Conservation (phyloP, 371 early-diverging fungal genomes). For the Saksenaea vasiformis region DNA sequence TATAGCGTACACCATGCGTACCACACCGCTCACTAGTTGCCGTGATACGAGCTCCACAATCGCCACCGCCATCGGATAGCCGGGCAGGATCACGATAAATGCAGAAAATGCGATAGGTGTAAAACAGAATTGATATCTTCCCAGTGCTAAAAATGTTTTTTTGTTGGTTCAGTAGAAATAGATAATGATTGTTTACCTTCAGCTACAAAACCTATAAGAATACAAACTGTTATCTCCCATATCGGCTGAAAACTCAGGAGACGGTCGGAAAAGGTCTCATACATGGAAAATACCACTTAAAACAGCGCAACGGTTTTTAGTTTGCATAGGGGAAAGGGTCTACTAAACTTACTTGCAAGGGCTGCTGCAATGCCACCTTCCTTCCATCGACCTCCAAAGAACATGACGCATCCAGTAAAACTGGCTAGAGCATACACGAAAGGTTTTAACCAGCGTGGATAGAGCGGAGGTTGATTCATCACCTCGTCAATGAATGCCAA, state of each 20-base stretch:
- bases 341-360: constrained; percentile 39
- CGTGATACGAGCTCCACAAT: constrained; percentile 84
- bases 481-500: constrained; percentile 52
- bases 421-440: constrained; percentile 51
- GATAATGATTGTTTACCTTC: constrained; percentile 28
- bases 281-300: constrained; percentile 42
- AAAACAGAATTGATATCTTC: constrained; percentile 43
- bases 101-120: constrained; percentile 52
- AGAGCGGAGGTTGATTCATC: constrained; percentile 40
- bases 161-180: neutral
- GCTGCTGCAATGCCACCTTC: constrained; percentile 46
- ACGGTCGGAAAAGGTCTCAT: constrained; percentile 43
- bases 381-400: constrained; percentile 45
- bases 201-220: constrained; percentile 69
- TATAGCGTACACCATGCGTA: constrained; percentile 79
- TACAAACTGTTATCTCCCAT: constrained; percentile 72
- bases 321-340: neutral
- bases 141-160: constrained; percentile 19
- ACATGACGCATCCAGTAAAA: constrained; percentile 52
- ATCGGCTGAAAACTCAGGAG: constrained; percentile 51
- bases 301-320: constrained; percentile 1
- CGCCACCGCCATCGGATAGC: constrained; percentile 71
- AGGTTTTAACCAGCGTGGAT: constrained; percentile 54
- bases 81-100: constrained; percentile 71
- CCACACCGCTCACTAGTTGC: constrained; percentile 85